Conservation (phyloP, 192 early-diverging fungal species). For the Entomortierella parvispora region DNA sequence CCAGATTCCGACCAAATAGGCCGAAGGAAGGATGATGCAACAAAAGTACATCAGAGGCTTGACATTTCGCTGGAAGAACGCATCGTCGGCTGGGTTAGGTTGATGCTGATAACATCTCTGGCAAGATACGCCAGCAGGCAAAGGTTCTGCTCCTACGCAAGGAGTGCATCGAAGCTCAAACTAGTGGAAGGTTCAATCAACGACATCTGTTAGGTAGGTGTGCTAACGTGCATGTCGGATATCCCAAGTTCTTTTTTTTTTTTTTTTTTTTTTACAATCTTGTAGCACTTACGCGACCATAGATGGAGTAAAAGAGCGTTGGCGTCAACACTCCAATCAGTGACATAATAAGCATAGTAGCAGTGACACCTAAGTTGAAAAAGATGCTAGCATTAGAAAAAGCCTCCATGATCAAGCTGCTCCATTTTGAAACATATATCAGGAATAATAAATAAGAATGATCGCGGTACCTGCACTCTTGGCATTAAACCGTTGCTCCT, state of each 20-base stretch:
- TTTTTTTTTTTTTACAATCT: not conserved
- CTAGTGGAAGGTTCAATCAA: conserved; percentile 1
- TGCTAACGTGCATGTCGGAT: too few relatives aligned
- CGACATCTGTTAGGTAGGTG: too few relatives aligned
- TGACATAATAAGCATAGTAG: conserved; percentile 94
- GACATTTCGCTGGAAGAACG: conserved; percentile 82
- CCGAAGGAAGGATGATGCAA: conserved; percentile 48
- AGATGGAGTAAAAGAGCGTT: conserved; percentile 93
- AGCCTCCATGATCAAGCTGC: not conserved
- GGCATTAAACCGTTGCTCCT: conserved; percentile 95
- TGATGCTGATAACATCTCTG: conserved; percentile 72
- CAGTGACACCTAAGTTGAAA: conserved; percentile 74
- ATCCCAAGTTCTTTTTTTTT: too few relatives aligned
- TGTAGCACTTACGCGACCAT: conserved; percentile 68
- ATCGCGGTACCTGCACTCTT: conserved; percentile 84
- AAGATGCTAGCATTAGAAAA: not conserved
- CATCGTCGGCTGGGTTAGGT: conserved; percentile 76
- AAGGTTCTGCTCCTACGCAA: conserved; percentile 23
- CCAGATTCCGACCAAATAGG: conserved; percentile 91
- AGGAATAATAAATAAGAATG: not conserved
- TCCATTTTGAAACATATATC: not conserved
- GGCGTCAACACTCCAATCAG: conserved; percentile 94
- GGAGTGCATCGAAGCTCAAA: conserved; percentile 47
- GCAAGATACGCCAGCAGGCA: conserved; percentile 52
- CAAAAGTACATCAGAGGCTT: conserved; percentile 90